These are phyloP conservation scores for Fusarium euwallaceae DNA, from an alignment of 2,329 filamentous ascomycete species.

Conservation along the genomic window DNA sequence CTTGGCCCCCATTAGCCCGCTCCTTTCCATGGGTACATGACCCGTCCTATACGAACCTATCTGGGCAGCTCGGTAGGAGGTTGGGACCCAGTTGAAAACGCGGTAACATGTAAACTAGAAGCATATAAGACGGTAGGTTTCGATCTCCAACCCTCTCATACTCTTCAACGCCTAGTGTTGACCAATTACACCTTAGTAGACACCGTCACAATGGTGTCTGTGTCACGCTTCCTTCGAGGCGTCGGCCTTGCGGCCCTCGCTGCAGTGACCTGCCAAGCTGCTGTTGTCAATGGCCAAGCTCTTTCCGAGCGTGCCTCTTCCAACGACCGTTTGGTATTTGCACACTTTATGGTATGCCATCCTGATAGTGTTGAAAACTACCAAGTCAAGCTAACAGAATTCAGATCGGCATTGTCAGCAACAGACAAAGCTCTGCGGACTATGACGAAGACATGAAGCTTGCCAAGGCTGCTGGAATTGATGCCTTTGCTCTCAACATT, in stretches of 20 bases:
- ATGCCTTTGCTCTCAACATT: slow-evolving; percentile 65
- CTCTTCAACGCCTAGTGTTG: not conserved
- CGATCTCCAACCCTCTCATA: not conserved
- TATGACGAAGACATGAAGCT: slow-evolving; percentile 63
- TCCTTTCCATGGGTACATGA: not conserved
- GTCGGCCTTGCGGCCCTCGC: slow-evolving; percentile 22
- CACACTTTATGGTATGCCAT: slow-evolving; percentile 31
- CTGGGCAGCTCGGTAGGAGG: not conserved
- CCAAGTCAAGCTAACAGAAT: not conserved
- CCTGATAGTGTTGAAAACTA: fast-evolving
- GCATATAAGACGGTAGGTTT: not conserved
- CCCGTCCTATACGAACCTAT: not conserved
- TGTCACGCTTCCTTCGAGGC: slow-evolving; percentile 17
- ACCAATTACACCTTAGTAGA: not conserved
- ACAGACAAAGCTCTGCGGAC: slow-evolving; percentile 57
- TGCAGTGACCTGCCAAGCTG: slow-evolving; percentile 2
- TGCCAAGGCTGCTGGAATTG: slow-evolving; percentile 59
- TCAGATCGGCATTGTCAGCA: slow-evolving; percentile 60
- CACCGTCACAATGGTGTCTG: slow-evolving; percentile 15
- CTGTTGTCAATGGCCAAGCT: slow-evolving; percentile 13
- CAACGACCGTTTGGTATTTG: slow-evolving; percentile 33
- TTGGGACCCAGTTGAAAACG: not conserved
- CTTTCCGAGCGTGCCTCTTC: slow-evolving; percentile 25
- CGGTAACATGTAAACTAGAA: not conserved
- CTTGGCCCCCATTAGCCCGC: not conserved